A percentile compares a stretch with the other conserved stretches of the same genome.
Conservation (phyloP, 1,139 yeast species). For the Geotrichum phurueaensis region DNA sequence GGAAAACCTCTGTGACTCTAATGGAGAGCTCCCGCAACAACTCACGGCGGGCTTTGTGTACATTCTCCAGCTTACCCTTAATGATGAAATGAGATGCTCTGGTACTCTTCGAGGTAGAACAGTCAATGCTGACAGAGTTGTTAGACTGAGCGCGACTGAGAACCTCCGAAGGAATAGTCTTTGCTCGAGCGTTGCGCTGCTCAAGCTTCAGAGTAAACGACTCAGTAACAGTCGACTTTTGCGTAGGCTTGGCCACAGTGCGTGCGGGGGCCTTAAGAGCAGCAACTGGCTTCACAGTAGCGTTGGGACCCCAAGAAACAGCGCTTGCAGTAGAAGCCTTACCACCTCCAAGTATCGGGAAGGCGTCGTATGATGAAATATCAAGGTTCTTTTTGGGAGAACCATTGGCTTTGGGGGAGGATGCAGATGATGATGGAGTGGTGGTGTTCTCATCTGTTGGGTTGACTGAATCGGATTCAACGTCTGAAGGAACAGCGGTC, state of each 20-base stretch:
- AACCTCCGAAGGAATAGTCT: constrained; percentile 16
- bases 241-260: constrained; percentile 7
- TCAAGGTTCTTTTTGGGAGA: constrained; percentile 21
- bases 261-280: constrained; percentile 8
- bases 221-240: constrained; percentile 14
- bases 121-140: constrained; percentile 51
- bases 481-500: background rate
- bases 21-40: constrained; percentile 72
- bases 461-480: constrained; percentile 8
- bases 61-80: constrained; percentile 67
- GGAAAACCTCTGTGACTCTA: constrained; percentile 48
- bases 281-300: constrained; percentile 8
- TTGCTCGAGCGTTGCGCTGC: constrained; percentile 16
- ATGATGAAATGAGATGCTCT: constrained; percentile 82
- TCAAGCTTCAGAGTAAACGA: constrained; percentile 13
- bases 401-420: constrained; percentile 3
- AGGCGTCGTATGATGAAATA: constrained; percentile 41
- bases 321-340: constrained; percentile 9
- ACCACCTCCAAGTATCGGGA: constrained; percentile 60
- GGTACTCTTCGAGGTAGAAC: constrained; percentile 71
- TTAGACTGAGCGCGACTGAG: constrained; percentile 14
- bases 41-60: constrained; percentile 67
- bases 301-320: constrained; percentile 16
- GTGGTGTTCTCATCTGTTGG: constrained; percentile 15
- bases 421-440: constrained; percentile 3